Percentiles rank a stretch among this genome's conserved stretches.
Evolutionary conservation across 2,329 filamentous ascomycete species (phyloP).

Genomic region (Trichophyton benhamiae): DNA sequence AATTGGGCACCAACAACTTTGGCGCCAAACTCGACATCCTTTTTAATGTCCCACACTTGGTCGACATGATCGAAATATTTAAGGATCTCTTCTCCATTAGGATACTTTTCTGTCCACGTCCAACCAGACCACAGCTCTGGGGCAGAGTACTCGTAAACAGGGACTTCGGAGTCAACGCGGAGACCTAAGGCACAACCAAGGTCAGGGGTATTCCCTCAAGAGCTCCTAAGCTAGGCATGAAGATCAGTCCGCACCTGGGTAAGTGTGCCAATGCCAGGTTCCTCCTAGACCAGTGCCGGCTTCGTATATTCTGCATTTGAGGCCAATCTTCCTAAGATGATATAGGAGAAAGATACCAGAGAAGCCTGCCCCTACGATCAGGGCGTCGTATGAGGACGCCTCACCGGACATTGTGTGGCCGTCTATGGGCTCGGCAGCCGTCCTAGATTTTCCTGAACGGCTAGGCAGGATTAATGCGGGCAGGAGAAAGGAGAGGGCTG

Average conservation of each 20-base stretch:
- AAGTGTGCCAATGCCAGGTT: conserved; percentile 47
- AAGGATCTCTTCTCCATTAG: conserved; percentile 27
- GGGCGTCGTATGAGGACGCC: conserved; percentile 14
- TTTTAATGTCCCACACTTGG: conserved; percentile 32
- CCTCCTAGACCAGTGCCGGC: conserved; percentile 42
- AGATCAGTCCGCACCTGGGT: conserved; percentile 32
- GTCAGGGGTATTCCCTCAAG: not conserved
- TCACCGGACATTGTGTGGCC: not conserved
- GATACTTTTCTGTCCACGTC: conserved; percentile 30
- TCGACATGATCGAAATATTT: conserved; percentile 39
- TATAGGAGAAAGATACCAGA: conserved; percentile 42
- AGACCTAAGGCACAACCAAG: conserved; percentile 26
- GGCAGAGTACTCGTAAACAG: conserved; percentile 43
- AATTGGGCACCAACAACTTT: conserved; percentile 33
- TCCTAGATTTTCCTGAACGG: not conserved
- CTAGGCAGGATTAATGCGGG: not conserved
- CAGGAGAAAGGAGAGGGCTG: not conserved
- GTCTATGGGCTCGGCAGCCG: not conserved
- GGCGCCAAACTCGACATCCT: conserved; percentile 35
- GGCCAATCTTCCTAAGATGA: conserved; percentile 39
- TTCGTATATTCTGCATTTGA: conserved; percentile 41
- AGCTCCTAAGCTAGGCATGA: not conserved
- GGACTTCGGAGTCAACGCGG: conserved; percentile 42
- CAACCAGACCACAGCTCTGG: conserved; percentile 38
- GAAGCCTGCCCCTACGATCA: conserved; percentile 22